These are phyloP conservation scores for Amyloporia xantha DNA, from an alignment of 768 basidiomycete genomes.

Conservation along the genomic window DNA sequence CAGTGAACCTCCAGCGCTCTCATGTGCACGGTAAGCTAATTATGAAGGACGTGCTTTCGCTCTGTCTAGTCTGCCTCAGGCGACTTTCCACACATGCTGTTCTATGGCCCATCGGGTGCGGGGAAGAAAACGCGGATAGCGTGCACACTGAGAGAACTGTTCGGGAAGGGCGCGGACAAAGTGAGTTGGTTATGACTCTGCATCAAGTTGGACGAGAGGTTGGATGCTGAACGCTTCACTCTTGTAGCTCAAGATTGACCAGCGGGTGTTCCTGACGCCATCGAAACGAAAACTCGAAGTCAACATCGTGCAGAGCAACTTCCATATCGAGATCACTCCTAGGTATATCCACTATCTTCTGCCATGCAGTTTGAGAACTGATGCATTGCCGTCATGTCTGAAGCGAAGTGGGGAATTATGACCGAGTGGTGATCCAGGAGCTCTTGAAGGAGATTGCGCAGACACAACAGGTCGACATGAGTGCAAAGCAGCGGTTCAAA, in stretches of 20 bases:
- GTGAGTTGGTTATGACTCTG: conserved; percentile 36
- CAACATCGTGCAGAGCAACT: conserved; percentile 96
- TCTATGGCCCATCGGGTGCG: conserved; percentile 95
- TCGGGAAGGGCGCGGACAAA: conserved; percentile 90
- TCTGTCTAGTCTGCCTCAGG: conserved; percentile 74
- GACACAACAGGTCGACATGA: conserved; percentile 96
- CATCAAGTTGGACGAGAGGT: too few relatives aligned
- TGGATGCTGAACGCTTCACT: too few relatives aligned
- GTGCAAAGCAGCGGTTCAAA: conserved; percentile 94
- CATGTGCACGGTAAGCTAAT: not conserved
- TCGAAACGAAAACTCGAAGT: conserved; percentile 93
- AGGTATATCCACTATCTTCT: conserved; percentile 45
- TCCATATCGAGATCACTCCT: conserved; percentile 95
- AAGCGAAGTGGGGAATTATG: conserved; percentile 94
- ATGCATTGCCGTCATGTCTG: not conserved
- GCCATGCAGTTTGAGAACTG: not conserved
- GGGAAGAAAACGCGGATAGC: conserved; percentile 97
- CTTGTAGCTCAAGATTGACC: conserved; percentile 89
- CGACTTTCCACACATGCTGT: conserved; percentile 96
- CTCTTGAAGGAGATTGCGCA: conserved; percentile 97
- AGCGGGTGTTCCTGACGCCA: conserved; percentile 90
- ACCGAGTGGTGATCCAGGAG: conserved; percentile 93
- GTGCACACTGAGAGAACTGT: conserved; percentile 81
- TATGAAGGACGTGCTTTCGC: too few relatives aligned
- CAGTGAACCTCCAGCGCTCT: too few relatives aligned